Conservation (phyloP, 2,329 filamentous ascomycete genomes). For the Exophiala oligosperma region DNA sequence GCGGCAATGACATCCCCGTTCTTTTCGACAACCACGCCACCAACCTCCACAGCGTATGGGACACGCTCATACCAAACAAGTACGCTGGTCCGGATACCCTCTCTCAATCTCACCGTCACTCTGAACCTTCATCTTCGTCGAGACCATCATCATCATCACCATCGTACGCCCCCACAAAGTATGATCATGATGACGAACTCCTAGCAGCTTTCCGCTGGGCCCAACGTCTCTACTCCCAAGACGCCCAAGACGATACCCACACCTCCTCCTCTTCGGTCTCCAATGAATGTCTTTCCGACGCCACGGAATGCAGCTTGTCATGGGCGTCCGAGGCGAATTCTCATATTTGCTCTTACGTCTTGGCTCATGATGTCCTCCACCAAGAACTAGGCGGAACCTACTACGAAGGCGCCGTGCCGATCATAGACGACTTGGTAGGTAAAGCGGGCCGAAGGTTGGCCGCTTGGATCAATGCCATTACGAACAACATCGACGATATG, state of each 20-base stretch:
- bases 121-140: neutral
- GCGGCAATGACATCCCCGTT: constrained; percentile 69
- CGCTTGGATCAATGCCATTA: constrained; percentile 26
- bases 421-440: constrained; percentile 26
- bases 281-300: constrained; percentile 22
- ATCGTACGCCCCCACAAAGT: neutral
- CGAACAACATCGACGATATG: neutral
- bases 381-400: constrained; percentile 37
- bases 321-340: constrained; percentile 61
- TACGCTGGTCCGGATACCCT: constrained; percentile 6
- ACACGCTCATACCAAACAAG: constrained; percentile 45
- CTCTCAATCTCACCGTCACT: no score
- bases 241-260: neutral
- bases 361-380: constrained; percentile 62
- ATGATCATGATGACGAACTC: constrained; percentile 14
- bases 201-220: constrained; percentile 50
- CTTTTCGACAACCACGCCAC: constrained; percentile 57
- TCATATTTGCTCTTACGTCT: constrained; percentile 63
- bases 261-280: neutral
- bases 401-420: constrained; percentile 27
- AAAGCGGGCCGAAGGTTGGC: constrained; percentile 28
- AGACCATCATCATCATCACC: neutral
- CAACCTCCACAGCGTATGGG: constrained; percentile 75
- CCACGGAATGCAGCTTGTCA: constrained; percentile 47
- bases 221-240: constrained; percentile 47